Conservation (phyloP, 805 yeast species). For the Nakazawaea sp. region DNA sequence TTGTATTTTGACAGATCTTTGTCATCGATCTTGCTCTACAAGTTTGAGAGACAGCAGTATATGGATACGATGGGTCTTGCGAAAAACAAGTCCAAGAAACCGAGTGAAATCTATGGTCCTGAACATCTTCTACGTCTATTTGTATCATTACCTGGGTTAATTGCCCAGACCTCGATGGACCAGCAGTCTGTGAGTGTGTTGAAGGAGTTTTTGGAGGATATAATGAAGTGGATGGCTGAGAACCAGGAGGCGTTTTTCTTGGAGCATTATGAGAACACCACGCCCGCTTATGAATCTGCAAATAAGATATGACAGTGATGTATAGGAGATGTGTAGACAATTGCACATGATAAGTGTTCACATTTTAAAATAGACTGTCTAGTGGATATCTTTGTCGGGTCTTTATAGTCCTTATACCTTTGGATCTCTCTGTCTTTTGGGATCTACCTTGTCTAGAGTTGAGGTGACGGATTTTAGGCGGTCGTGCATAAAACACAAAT, state of each 20-base stretch:
- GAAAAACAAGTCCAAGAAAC: conserved; percentile 21
- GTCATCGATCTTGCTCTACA: conserved; percentile 62
- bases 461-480: too few relatives aligned
- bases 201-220: conserved; percentile 44
- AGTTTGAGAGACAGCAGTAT: conserved; percentile 73
- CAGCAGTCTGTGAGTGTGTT: conserved; percentile 55
- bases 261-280: conserved; percentile 40
- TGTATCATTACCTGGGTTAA: conserved; percentile 75
- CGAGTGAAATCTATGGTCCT: conserved; percentile 59
- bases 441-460: too few relatives aligned
- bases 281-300: conserved; percentile 39
- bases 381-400: too few relatives aligned
- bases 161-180: conserved; percentile 77
- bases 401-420: too few relatives aligned
- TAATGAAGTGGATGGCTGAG: conserved; percentile 45
- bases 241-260: conserved; percentile 30
- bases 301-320: conserved; percentile 14
- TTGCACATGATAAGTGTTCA: too few relatives aligned
- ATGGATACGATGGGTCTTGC: conserved; percentile 32
- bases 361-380: too few relatives aligned
- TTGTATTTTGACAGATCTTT: conserved; percentile 70
- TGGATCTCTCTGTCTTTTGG: too few relatives aligned
- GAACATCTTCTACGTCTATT: conserved; percentile 77
- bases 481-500: too few relatives aligned
- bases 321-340: conserved; percentile 2